These are phyloP conservation scores for Cryptosporidium ryanae DNA, from an alignment of 169 alveolate species.

Conservation along the genomic window DNA sequence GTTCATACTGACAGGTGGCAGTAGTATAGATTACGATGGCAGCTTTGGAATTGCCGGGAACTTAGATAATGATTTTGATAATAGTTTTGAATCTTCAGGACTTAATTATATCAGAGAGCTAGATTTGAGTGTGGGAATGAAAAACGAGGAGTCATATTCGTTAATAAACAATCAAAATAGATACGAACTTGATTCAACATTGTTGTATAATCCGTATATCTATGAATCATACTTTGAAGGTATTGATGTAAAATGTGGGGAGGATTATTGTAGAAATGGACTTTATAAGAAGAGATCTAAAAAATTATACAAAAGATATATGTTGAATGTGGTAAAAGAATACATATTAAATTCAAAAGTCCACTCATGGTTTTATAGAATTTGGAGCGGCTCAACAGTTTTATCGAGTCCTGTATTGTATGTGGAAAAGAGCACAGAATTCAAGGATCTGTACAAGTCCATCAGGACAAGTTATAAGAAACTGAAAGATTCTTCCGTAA, in stretches of 20 bases:
- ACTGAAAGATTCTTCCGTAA: slow-evolving; percentile 38
- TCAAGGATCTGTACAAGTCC: slow-evolving; percentile 6
- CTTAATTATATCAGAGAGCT: neutral
- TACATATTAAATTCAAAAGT: slow-evolving; percentile 48
- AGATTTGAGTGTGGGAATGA: slow-evolving; percentile 18
- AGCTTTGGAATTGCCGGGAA: too few species aligned
- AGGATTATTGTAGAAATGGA: slow-evolving; percentile 33
- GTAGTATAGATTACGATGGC: too few species aligned
- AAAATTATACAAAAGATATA: slow-evolving; percentile 21
- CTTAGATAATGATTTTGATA: too few species aligned
- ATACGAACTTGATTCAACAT: too few species aligned
- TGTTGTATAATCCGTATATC: too few species aligned
- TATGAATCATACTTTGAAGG: too few species aligned
- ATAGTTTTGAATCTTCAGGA: neutral
- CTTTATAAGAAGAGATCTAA: slow-evolving; percentile 3
- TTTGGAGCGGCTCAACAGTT: slow-evolving; percentile 70
- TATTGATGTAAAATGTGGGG: slow-evolving; percentile 3
- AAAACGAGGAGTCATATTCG: slow-evolving; percentile 3
- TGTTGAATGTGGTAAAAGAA: slow-evolving; percentile 8
- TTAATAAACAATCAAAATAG: neutral
- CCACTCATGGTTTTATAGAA: slow-evolving; percentile 57
- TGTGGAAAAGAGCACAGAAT: slow-evolving; percentile 20
- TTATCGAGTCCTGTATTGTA: slow-evolving; percentile 46
- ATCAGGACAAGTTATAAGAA: slow-evolving; percentile 26
- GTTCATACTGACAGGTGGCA: too few species aligned